Evolutionary conservation across 352 stramenopile genomes (phyloP), one percentile per base, ranked within the genome.

Genomic region (Phytophthora cryptogea): DNA sequence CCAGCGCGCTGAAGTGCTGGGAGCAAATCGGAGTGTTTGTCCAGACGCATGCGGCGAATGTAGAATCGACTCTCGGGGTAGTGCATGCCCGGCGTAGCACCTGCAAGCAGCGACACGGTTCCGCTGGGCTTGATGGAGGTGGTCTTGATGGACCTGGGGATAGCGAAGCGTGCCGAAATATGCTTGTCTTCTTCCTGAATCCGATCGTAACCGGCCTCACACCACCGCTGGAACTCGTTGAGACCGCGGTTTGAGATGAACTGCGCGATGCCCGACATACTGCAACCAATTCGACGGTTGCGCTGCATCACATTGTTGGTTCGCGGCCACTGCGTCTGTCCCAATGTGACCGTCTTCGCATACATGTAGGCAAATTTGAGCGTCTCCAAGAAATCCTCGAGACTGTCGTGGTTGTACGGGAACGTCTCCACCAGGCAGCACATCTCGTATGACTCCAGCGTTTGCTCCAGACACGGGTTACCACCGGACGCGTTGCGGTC

Each of bases 401-500:
- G 49, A 20, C 58, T 78, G n/a, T 79, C 63, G 66, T 97, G 90
- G 28, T 90, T 88, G 43, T 63, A 69, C 16, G 93, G 93, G 67
- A 98, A 98, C 0, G 93, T 98, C 72, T 98, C 93, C 9, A 98
- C 93, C 16, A 98, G 78, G 37, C 93, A 98, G 64, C 93, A 98
- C 74, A 98, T 93, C 67, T 98, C 93, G 66, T 97, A 98, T 37
- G 89, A 97, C 74, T 98, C 80, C 23, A 91, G 72, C 1, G 82
- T 90, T 41, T 97, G 92, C 71, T 98, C 93, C 14, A 98, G 67
- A 51, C 92, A 98, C 13, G 93, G 92, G 57, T 98, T 98, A 43
- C 93, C 90, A 14, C 92, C 93, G 4, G 70, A 73, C 3, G 90
- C 88, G n/a, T 86, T 74, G 20, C 54, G 39, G 57, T 98, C 93